Percentiles rank a stretch among this genome's conserved stretches.
phyloP scores from a whole-genome alignment of 306 rosid genomes.

The Vigna mungo region DNA sequence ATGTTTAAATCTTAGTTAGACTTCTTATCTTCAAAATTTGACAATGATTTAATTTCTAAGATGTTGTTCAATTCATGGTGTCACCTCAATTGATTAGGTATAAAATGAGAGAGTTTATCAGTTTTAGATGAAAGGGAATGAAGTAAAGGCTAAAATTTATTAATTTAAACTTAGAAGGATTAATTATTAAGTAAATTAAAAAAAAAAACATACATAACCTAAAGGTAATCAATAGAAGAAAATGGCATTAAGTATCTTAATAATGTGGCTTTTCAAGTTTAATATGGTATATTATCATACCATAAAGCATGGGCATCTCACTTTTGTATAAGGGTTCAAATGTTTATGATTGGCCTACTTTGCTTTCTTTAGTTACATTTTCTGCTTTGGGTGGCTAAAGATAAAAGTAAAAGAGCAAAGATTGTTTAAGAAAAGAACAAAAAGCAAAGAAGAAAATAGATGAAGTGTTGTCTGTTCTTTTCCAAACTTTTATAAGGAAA shows the following conservation, averaged over 20 bases:
- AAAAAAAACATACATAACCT: neutral
- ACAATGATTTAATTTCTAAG: neutral
- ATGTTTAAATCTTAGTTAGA: neutral
- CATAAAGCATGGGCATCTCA: neutral
- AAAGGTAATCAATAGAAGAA: neutral
- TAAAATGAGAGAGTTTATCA: neutral
- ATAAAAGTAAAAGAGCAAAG: constrained; percentile 38
- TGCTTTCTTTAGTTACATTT: constrained; percentile 41
- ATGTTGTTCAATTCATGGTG: neutral
- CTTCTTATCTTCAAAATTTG: neutral
- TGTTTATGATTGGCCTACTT: neutral
- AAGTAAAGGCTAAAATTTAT: neutral
- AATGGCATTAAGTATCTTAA: neutral
- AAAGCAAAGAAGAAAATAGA: constrained; percentile 38
- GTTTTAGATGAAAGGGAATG: neutral
- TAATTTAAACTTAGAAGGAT: neutral
- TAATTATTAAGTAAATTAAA: neutral
- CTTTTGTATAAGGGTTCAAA: neutral
- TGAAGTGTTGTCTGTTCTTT: neutral
- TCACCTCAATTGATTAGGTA: neutral
- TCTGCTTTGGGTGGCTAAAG: constrained; percentile 16
- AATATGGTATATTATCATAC: neutral
- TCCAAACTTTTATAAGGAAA: constrained; percentile 22
- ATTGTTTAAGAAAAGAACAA: constrained; percentile 49
- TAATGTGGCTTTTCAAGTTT: neutral